A percentile compares a stretch with the other conserved stretches of the same genome.
Evolutionary conservation across 176 grass and related monocot genomes (phyloP).

Genomic region (Avena insularis): DNA sequence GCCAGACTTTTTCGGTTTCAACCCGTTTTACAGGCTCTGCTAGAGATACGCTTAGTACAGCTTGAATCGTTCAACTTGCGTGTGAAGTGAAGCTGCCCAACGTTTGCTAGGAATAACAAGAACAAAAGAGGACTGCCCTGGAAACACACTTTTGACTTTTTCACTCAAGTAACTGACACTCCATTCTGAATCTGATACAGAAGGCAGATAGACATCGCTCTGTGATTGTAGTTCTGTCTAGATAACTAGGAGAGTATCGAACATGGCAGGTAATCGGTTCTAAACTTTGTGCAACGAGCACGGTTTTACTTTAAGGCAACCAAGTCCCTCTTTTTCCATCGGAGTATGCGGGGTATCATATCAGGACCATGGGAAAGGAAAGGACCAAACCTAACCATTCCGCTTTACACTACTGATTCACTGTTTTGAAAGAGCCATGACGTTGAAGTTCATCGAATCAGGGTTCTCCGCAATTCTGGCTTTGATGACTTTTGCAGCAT

Average conservation of each 20-base stretch:
- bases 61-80: background rate
- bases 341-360: background rate
- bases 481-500: conserved; percentile 78
- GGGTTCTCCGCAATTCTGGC: conserved; percentile 63
- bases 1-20: too few relatives aligned
- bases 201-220: background rate
- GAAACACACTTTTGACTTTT: background rate
- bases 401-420: conserved; percentile 40
- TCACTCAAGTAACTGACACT: background rate
- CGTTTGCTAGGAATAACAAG: background rate
- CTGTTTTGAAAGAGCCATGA: conserved; percentile 71
- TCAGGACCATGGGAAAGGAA: background rate
- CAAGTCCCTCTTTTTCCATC: background rate
- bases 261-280: background rate
- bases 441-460: conserved; percentile 74
- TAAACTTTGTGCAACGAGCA: background rate
- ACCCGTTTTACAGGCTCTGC: too few relatives aligned
- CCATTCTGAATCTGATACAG: background rate
- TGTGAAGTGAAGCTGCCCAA: background rate
- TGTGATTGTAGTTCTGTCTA: background rate
- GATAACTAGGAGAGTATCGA: conserved; percentile 2
- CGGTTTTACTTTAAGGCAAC: conserved; percentile 18
- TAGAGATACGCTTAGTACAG: background rate
- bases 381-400: background rate
- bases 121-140: background rate